Conservation (phyloP, 805 yeast genomes). For the Metschnikowia picachoensis region DNA sequence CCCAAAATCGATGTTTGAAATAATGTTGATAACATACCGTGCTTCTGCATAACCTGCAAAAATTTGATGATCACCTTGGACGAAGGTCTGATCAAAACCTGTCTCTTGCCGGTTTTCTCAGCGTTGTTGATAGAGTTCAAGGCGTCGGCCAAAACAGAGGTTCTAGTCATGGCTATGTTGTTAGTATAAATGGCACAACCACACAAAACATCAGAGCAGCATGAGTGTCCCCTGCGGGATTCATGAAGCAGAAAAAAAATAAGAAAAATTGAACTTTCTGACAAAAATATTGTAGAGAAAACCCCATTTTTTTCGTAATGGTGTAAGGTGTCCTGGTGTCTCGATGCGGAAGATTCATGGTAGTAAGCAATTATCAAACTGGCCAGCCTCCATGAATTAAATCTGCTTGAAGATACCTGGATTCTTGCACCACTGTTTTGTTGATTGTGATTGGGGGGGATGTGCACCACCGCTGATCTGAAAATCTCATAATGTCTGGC, state of each 20-base stretch:
- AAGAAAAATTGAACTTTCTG: not conserved
- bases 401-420: slow-evolving; percentile 5
- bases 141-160: slow-evolving; percentile 36
- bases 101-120: slow-evolving; percentile 36
- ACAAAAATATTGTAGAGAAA: not conserved
- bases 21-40: slow-evolving; percentile 21
- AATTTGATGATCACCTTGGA: slow-evolving; percentile 33
- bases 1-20: not conserved
- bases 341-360: slow-evolving; percentile 3
- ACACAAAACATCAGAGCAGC: slow-evolving; percentile 21
- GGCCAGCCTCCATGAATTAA: slow-evolving; percentile 3
- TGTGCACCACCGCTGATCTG: slow-evolving; percentile 6
- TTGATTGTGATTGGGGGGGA: slow-evolving; percentile 12
- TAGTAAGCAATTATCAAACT: slow-evolving; percentile 3
- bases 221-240: slow-evolving; percentile 21
- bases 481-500: not conserved
- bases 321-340: slow-evolving; percentile 10
- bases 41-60: slow-evolving; percentile 31
- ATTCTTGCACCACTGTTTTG: slow-evolving; percentile 20
- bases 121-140: slow-evolving; percentile 36
- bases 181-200: slow-evolving; percentile 18
- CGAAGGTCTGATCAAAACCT: slow-evolving; percentile 35
- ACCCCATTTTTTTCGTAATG: not conserved
- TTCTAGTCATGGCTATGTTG: slow-evolving; percentile 27
- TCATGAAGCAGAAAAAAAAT: slow-evolving; percentile 16